Evolutionary conservation across 1,284 basidiomycete genomes (phyloP).

Genomic region (Apiotrichum sp.): DNA sequence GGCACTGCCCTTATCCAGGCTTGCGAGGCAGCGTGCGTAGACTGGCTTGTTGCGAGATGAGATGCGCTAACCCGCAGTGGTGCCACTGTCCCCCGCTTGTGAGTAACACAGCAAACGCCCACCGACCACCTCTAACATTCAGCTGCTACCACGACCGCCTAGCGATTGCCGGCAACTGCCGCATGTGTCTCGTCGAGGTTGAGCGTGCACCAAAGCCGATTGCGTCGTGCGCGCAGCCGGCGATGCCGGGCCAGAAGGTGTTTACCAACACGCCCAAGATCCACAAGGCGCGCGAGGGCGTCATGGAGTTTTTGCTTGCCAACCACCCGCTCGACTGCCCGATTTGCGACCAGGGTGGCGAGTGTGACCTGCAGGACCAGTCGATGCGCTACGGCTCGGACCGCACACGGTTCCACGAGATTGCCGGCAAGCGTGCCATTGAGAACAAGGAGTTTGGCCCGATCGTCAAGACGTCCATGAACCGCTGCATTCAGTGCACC

Average conservation of each 20-base stretch:
- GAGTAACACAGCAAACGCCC: slow-evolving; percentile 6
- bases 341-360: slow-evolving; percentile 95
- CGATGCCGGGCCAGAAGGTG: slow-evolving; percentile 93
- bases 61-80: slow-evolving; percentile 9
- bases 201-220: slow-evolving; percentile 92
- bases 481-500: slow-evolving; percentile 98
- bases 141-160: slow-evolving; percentile 56
- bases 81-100: slow-evolving; percentile 39
- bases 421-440: slow-evolving; percentile 93
- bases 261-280: slow-evolving; percentile 93
- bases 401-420: slow-evolving; percentile 95
- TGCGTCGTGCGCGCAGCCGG: slow-evolving; percentile 79
- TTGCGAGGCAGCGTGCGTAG: slow-evolving; percentile 51
- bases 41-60: background rate
- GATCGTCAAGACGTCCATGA: slow-evolving; percentile 98
- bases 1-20: slow-evolving; percentile 91
- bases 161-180: slow-evolving; percentile 91
- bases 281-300: slow-evolving; percentile 86
- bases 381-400: slow-evolving; percentile 99
- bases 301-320: slow-evolving; percentile 97
- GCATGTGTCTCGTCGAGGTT: slow-evolving; percentile 92
- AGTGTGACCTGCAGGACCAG: slow-evolving; percentile 99
- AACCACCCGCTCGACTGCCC: slow-evolving; percentile 99
- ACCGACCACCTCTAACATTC: slow-evolving; percentile 8
- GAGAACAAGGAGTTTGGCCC: slow-evolving; percentile 99